phyloP scores from a whole-genome alignment of 306 rosid species.

The Inga oerstediana region DNA sequence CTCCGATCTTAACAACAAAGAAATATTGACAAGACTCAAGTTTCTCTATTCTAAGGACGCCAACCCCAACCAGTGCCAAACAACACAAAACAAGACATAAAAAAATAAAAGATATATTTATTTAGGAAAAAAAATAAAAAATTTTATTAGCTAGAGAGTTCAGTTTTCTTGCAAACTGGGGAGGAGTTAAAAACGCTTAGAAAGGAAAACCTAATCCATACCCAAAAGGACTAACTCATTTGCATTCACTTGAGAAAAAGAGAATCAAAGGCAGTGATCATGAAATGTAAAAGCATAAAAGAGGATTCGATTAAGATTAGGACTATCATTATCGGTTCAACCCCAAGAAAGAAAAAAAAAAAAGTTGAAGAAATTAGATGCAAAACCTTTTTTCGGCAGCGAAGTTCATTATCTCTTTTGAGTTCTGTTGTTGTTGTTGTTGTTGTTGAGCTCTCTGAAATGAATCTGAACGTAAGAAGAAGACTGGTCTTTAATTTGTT shows the following conservation, averaged over 20 bases:
- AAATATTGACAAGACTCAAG: not conserved
- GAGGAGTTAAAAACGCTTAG: not conserved
- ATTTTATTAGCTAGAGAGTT: not conserved
- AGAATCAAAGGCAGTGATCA: not conserved
- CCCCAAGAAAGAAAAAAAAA: not conserved
- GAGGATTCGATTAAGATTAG: not conserved
- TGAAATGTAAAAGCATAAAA: not conserved
- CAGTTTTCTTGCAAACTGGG: not conserved
- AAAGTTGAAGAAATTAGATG: not conserved
- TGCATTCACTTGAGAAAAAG: not conserved
- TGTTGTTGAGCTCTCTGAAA: too few relatives aligned
- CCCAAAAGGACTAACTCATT: not conserved
- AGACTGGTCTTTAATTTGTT: not conserved
- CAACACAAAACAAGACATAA: not conserved
- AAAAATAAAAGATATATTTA: too few relatives aligned
- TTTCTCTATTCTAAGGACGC: not conserved
- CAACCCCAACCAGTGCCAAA: not conserved
- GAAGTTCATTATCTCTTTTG: not conserved
- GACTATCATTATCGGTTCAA: not conserved
- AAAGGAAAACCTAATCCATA: not conserved
- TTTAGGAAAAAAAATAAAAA: too few relatives aligned
- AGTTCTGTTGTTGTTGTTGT: not conserved
- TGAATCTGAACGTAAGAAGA: not conserved
- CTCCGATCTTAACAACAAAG: not conserved
- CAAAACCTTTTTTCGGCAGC: not conserved